Evolutionary conservation across 805 yeast species (phyloP), one percentile per base, ranked within the genome.

Genomic region (Jamesozyma rosinii): DNA sequence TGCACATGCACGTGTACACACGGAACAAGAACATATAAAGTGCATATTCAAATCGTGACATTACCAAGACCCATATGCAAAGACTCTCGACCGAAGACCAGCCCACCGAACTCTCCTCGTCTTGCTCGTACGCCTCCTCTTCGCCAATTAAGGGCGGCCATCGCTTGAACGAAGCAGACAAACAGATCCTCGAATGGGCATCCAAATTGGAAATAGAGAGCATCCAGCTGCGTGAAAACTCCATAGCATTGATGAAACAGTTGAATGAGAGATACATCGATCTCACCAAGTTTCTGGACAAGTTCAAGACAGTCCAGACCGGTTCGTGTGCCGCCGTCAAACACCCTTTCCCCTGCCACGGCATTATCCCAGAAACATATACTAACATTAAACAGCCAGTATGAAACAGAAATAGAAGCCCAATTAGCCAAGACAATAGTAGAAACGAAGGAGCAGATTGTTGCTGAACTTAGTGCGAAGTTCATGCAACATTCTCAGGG

Each of bases 181-280:
- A 55, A 49, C 71, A 60, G 58, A 66, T 57, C 27, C 56, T 67
- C 10, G 58, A 59, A 49, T 75, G 79, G 79, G 78, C 78, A 0
- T 67, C 73, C 4, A 65, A 69, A 30, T 51, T 75, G 17, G 80
- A 75, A 47, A 45, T 74, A 41, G 79, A 75, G 45, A 63, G 71
- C 13, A 57, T 70, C 1, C 76, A 70, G 26, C 50, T 71, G 21
- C 55, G 74, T 35, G 64, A 65, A 11, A 57, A 60, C 27, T 54
- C 64, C 1, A 35, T 44, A 3, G 43, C 39, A 29, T 41, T 61
- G 22, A 34, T 58, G 5, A 38, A 42, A 20, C 48, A 44, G 8
- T 36, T 59, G 33, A 44, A 49, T 17, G 46, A 45, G 30, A 55
- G 48, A 35, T 46, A 53, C 5, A 41, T 44, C 1, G 44, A 42